These are phyloP conservation scores for Kockiozyma suomiensis DNA, from an alignment of 805 yeast genomes.

Conservation along the genomic window DNA sequence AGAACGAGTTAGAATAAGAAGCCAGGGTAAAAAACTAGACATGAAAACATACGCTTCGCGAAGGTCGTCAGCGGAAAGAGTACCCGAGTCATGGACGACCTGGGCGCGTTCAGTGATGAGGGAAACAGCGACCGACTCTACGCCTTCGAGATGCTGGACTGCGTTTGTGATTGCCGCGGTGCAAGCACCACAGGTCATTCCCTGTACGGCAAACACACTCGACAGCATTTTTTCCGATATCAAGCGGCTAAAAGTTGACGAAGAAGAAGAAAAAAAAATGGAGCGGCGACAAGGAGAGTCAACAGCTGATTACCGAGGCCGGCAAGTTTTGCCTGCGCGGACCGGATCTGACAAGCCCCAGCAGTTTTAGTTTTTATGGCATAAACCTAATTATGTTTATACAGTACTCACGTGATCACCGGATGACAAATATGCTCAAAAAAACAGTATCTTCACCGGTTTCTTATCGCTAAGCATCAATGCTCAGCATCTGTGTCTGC, in stretches of 20 bases:
- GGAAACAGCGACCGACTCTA: conserved; percentile 62
- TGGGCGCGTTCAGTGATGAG: conserved; percentile 74
- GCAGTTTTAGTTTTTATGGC: background rate
- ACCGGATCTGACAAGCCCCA: background rate
- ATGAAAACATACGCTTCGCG: conserved; percentile 40
- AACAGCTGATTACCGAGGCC: background rate
- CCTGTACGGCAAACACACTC: conserved; percentile 48
- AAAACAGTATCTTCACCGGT: too few relatives aligned
- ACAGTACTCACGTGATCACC: background rate
- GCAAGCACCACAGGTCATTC: conserved; percentile 95
- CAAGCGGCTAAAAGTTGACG: background rate
- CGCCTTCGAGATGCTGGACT: conserved; percentile 54
- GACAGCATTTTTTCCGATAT: conserved; percentile 5
- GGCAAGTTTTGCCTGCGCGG: background rate
- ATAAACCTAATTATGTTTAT: too few relatives aligned
- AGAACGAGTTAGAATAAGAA: background rate
- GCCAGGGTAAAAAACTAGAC: background rate
- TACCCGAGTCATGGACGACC: conserved; percentile 50
- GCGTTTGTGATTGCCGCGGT: conserved; percentile 65
- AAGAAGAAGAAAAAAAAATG: background rate
- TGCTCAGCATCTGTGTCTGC: too few relatives aligned
- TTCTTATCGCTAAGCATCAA: too few relatives aligned
- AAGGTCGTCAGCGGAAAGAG: conserved; percentile 46
- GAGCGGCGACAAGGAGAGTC: background rate
- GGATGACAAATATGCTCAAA: background rate